Conservation (phyloP, 495 filamentous ascomycete genomes). For the Aspergillus sparsus region DNA sequence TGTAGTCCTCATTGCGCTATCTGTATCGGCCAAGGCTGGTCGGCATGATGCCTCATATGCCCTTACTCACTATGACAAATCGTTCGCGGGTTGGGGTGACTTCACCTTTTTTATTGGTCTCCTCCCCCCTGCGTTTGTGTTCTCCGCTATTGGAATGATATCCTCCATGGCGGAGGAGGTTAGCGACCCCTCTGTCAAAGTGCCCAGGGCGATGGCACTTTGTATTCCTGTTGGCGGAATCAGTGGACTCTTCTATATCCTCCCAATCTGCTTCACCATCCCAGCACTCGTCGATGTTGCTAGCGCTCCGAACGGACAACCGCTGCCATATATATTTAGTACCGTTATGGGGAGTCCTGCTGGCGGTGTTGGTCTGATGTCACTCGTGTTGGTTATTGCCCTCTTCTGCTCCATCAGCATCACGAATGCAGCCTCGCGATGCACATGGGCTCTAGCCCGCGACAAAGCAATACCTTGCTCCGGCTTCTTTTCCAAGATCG, state of each 20-base stretch:
- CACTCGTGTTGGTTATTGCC: constrained; percentile 60
- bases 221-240: constrained; percentile 32
- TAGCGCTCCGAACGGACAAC: constrained; percentile 41
- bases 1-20: constrained; percentile 41
- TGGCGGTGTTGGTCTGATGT: constrained; percentile 49
- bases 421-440: constrained; percentile 59
- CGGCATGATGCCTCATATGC: constrained; percentile 46
- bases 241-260: constrained; percentile 32
- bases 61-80: constrained; percentile 51
- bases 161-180: constrained; percentile 56
- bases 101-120: constrained; percentile 56
- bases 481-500: constrained; percentile 35
- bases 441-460: constrained; percentile 62
- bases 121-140: constrained; percentile 51
- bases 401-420: constrained; percentile 65
- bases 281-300: constrained; percentile 47
- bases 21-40: constrained; percentile 44
- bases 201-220: constrained; percentile 47
- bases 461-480: constrained; percentile 50
- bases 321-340: constrained; percentile 51
- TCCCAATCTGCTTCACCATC: constrained; percentile 47
- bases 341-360: constrained; percentile 47
- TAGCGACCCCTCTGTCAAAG: constrained; percentile 43
- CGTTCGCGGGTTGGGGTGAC: constrained; percentile 46
- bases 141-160: constrained; percentile 55